Percentiles rank a stretch among this genome's conserved stretches.
Evolutionary conservation across 1,284 basidiomycete species (phyloP).

Genomic region (Tilletia setariae): DNA sequence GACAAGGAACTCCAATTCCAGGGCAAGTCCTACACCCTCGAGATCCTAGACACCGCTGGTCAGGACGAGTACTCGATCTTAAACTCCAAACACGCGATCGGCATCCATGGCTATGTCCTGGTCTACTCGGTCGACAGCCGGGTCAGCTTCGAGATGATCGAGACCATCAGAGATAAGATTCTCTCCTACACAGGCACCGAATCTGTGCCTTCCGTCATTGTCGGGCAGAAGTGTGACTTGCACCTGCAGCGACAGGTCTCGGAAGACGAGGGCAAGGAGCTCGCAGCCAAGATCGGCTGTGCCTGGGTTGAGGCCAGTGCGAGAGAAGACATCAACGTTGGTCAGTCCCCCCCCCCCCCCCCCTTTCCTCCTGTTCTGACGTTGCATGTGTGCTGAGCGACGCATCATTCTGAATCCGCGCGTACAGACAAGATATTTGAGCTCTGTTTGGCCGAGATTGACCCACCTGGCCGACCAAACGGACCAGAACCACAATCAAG

Average conservation of each 20-base stretch:
- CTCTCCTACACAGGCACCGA: slow-evolving; percentile 85
- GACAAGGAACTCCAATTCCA: slow-evolving; percentile 79
- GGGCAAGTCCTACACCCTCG: slow-evolving; percentile 82
- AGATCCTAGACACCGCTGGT: slow-evolving; percentile 98
- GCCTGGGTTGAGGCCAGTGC: slow-evolving; percentile 53
- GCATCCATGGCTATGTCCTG: slow-evolving; percentile 79
- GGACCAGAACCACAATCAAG: slow-evolving; percentile 46
- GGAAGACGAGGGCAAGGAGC: slow-evolving; percentile 50
- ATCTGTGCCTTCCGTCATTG: slow-evolving; percentile 89
- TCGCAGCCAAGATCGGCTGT: slow-evolving; percentile 43
- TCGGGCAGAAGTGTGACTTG: slow-evolving; percentile 91
- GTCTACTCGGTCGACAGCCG: slow-evolving; percentile 92
- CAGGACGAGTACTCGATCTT: slow-evolving; percentile 84
- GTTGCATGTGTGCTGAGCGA: too few species aligned
- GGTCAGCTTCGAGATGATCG: slow-evolving; percentile 92
- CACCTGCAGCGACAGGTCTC: slow-evolving; percentile 53
- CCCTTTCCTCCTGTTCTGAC: not conserved
- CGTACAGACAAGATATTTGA: slow-evolving; percentile 48
- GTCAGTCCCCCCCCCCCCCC: slow-evolving; percentile 23
- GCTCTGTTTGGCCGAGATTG: slow-evolving; percentile 49
- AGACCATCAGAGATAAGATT: slow-evolving; percentile 96
- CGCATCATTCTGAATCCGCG: not conserved
- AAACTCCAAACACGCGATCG: slow-evolving; percentile 75
- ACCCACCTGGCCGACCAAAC: slow-evolving; percentile 38
- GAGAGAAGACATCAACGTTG: slow-evolving; percentile 50